phyloP scores from a whole-genome alignment of 768 basidiomycete species.

The Tulasnella sp. region DNA sequence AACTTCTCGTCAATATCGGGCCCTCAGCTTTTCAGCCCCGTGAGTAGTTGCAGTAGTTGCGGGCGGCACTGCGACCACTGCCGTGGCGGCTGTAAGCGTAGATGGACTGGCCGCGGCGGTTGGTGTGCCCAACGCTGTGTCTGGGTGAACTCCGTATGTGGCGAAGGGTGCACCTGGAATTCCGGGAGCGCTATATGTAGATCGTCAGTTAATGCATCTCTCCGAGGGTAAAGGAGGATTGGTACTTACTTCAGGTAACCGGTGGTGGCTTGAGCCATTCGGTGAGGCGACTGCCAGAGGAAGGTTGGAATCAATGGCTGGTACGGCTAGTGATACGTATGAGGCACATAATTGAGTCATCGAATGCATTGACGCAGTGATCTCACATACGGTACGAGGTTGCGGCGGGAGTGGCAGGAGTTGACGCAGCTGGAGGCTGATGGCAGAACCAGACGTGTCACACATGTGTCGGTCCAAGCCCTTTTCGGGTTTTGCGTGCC shows the following conservation, averaged over 20 bases:
- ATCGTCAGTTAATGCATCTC: background rate
- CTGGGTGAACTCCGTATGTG: conserved; percentile 29
- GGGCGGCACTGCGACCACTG: conserved; percentile 18
- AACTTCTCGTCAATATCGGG: too few relatives aligned
- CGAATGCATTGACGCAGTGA: background rate
- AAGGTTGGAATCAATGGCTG: conserved; percentile 56
- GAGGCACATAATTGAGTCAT: background rate
- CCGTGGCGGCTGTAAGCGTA: conserved; percentile 20
- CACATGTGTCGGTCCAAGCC: background rate
- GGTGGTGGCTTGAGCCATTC: conserved; percentile 2
- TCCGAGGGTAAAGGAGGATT: background rate
- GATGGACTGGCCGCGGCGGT: conserved; percentile 18
- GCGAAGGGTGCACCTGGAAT: background rate
- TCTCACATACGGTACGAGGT: background rate
- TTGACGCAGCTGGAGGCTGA: background rate
- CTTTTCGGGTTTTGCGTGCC: background rate
- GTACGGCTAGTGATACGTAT: conserved; percentile 30
- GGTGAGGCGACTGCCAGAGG: conserved; percentile 29
- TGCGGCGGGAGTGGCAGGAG: background rate
- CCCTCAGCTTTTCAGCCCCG: background rate
- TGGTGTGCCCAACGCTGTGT: conserved; percentile 24
- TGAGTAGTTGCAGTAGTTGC: conserved; percentile 13
- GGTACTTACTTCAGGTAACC: conserved; percentile 6
- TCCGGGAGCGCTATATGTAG: background rate
- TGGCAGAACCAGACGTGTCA: background rate